Evolutionary conservation across 768 basidiomycete genomes (phyloP).

Genomic region (Suillus clintonianus): DNA sequence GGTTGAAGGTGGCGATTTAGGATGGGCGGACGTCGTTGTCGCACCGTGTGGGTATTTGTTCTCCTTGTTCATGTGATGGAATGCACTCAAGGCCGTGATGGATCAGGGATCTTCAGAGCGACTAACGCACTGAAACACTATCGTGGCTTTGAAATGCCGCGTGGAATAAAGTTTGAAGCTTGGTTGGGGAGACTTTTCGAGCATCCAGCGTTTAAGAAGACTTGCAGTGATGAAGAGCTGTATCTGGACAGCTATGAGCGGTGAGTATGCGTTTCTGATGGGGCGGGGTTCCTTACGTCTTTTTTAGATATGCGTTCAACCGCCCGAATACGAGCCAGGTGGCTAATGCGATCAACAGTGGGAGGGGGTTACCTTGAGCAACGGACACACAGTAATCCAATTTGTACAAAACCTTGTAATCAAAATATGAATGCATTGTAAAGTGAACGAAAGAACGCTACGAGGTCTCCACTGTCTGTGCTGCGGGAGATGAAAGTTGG

Average conservation of each 20-base stretch:
- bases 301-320: constrained; percentile 69
- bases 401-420: not conserved
- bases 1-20: constrained; percentile 56
- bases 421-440: not conserved
- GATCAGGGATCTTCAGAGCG: constrained; percentile 69
- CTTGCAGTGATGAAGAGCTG: constrained; percentile 66
- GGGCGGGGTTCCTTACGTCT: not conserved
- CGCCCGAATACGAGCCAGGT: constrained; percentile 77
- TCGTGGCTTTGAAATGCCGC: constrained; percentile 61
- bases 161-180: constrained; percentile 46
- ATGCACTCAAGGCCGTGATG: not conserved
- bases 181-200: constrained; percentile 57
- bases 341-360: constrained; percentile 73
- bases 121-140: constrained; percentile 65
- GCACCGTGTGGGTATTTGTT: constrained; percentile 60
- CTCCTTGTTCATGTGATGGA: not conserved
- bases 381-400: not conserved
- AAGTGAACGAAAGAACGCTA: constrained; percentile 4
- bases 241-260: constrained; percentile 76
- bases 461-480: constrained; percentile 4
- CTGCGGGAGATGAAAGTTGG: not conserved
- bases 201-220: constrained; percentile 65
- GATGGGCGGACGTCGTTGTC: constrained; percentile 67
- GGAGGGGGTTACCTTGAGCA: constrained; percentile 59
- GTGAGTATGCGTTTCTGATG: constrained; percentile 30